These are phyloP conservation scores for Phellinidium pouzarii DNA, from an alignment of 1,284 basidiomycete species.

Conservation along the genomic window DNA sequence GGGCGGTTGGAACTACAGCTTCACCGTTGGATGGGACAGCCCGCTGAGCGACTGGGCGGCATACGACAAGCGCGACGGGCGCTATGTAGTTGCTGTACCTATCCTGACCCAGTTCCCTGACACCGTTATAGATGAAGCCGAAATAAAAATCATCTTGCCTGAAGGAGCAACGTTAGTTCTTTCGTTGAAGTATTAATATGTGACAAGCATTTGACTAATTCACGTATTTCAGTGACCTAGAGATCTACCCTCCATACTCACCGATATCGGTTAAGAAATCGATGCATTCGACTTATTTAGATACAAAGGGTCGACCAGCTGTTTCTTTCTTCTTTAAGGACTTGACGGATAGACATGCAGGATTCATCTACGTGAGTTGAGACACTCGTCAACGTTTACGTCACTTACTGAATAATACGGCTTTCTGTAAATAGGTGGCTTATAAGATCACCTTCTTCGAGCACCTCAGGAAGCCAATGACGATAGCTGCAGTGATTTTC, in stretches of 20 bases:
- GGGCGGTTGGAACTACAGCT: conserved; percentile 97
- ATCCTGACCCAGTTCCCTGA: conserved; percentile 80
- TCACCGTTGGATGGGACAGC: conserved; percentile 90
- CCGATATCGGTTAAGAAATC: conserved; percentile 53
- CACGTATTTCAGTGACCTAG: conserved; percentile 54
- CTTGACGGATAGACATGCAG: conserved; percentile 75
- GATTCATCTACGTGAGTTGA: conserved; percentile 61
- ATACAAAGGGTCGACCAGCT: conserved; percentile 84
- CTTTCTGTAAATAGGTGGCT: conserved; percentile 51
- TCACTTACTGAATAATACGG: conserved; percentile 21
- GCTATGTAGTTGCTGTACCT: conserved; percentile 76
- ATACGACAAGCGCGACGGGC: conserved; percentile 51
- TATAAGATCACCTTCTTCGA: conserved; percentile 76
- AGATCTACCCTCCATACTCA: conserved; percentile 74
- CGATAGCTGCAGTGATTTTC: conserved; percentile 63
- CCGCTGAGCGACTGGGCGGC: conserved; percentile 70
- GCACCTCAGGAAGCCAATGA: conserved; percentile 78
- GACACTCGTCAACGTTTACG: conserved; percentile 3
- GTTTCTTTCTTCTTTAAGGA: conserved; percentile 69
- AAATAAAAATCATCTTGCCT: conserved; percentile 79
- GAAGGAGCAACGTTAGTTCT: conserved; percentile 84
- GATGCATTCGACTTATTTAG: conserved; percentile 83
- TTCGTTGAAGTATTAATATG: not conserved
- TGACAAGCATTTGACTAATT: not conserved
- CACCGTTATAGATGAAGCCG: conserved; percentile 76